A percentile compares a stretch with the other conserved stretches of the same genome.
These are phyloP conservation scores for Talaromyces funiculosus DNA, from an alignment of 2,329 filamentous ascomycete genomes.

Conservation along the genomic window DNA sequence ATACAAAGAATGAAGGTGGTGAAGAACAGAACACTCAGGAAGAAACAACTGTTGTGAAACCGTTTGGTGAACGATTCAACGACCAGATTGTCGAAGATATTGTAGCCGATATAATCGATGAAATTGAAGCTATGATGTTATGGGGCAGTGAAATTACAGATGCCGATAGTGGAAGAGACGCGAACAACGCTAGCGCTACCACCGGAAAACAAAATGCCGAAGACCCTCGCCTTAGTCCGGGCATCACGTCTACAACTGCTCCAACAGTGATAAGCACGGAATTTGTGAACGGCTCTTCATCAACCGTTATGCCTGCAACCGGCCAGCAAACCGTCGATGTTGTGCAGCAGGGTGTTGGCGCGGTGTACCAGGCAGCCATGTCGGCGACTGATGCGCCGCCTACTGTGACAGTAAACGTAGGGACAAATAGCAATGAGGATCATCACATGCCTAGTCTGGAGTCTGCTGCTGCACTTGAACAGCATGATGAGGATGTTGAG, in stretches of 20 bases:
- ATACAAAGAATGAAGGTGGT: conserved; percentile 28
- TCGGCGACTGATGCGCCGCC: conserved; percentile 1
- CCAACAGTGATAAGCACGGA: conserved; percentile 9
- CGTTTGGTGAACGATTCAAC: conserved; percentile 72
- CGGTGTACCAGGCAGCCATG: conserved; percentile 11
- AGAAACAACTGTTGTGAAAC: conserved; percentile 37
- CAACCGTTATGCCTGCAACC: conserved; percentile 1
- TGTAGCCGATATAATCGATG: conserved; percentile 87
- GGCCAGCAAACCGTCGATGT: neutral
- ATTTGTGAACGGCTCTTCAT: neutral
- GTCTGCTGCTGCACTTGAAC: neutral
- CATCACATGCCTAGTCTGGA: neutral
- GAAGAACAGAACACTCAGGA: neutral
- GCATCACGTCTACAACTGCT: neutral
- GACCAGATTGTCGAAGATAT: conserved; percentile 95
- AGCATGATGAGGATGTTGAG: conserved; percentile 10
- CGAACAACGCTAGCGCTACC: conserved; percentile 11
- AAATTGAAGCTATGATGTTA: conserved; percentile 72
- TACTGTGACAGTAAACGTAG: conserved; percentile 3
- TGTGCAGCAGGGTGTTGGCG: conserved; percentile 5
- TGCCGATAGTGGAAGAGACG: conserved; percentile 19
- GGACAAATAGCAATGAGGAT: neutral
- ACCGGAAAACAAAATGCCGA: neutral
- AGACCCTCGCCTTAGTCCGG: neutral
- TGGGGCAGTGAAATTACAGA: conserved; percentile 33